Evolutionary conservation across 1,284 basidiomycete genomes (phyloP), one percentile per base, ranked within the genome.

Genomic region (Fomitopsis palustris): DNA sequence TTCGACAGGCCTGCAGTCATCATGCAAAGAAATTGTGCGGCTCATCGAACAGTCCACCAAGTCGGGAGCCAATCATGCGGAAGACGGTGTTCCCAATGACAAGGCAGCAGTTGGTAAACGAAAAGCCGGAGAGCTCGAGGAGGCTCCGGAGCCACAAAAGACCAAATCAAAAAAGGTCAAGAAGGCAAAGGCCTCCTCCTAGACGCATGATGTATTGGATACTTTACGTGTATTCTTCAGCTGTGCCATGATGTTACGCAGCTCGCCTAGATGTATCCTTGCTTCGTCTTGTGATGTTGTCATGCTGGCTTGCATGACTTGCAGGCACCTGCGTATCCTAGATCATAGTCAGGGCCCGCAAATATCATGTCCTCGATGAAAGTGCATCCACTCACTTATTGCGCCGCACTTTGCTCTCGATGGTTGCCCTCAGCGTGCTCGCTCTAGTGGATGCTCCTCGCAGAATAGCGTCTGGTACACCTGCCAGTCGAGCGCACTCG

Each of bases 401-500:
- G 42, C 75, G 73, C 61, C 66, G 79, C 35, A 77, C 75, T 17
- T 86, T 80, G 29, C 74, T 70, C 62, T 83, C 78, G 17, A 87
- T 81, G 31, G 75, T 66, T 17, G 63, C 64, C 63, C 84, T 84
- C 77, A 93, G 83, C n/a, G 74, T 72, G 25, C 78, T 72, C 1
- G 89, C 83, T 38, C 80, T 80, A 53, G 76, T 69, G 12, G 81
- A 75, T 7, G 93, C 93, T 3, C 78, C 72, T 6, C 74, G 71
- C 7, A 96, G 78, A 2, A 96, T 76, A 1, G 74, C 62, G 62
- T 89, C 87, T 0, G 92, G 87, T 45, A 96, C 71, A 16, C 88
- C 87, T 0, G 94, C 94, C n/a, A 95, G 80, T 52, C 92, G 83
- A 10, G 88, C 93, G 71, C 93, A 95, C 77, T 95, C 94, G 4